Base-by-base conservation (phyloP, 2,329 filamentous ascomycete species). In the Coniochaeta ligniaria region DNA sequence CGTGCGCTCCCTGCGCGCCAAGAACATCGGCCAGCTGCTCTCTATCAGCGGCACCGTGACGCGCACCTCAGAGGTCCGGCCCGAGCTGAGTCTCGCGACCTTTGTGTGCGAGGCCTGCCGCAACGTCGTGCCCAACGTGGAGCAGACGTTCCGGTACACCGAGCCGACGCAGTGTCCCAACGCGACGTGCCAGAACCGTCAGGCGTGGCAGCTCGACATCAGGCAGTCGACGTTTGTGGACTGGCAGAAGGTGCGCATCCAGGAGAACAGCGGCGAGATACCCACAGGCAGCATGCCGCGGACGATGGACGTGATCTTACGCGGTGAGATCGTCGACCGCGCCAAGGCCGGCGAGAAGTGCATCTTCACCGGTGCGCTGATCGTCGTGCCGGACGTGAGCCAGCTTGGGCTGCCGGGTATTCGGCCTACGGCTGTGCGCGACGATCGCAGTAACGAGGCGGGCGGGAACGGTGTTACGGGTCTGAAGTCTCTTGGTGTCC, bases 291-390 rank as follows among this genome's bases (percentile, higher is more conserved):
- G 93, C 76, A 99, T 99, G 95, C 95, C 95, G 26, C 85, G 95
- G 62, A 99, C 95, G 2, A 95, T 99, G 85, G 95, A 99, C 70
- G 90, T 99, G 47, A 97, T 99, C 66, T 76, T 99, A 36, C 88
- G 95, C 63, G 95, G 95, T 70, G 95, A 99, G 73, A 97, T 99
- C 78, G 95, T 99, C 28, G 95, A 99, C 69, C 87, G 95, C 58
- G 93, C 94, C 59, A 98, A 98, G 78, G 95, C 95, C 57, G 95
- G 95, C 65, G 95, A 99, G 76, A 97, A 96, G 76, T 99, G 95
- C 74, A 91, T 99, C 69, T 99, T 99, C 74, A 98, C 94, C 0
- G 95, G 95, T 65, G 93, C 93, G 6, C 77, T 98, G 65, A 98
- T 99, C 63, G 95, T 99, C 20, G 92, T 99, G 36, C 95, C 95